These are phyloP conservation scores for Neonectria faginata DNA, from an alignment of 2,329 filamentous ascomycete genomes.

Conservation along the genomic window DNA sequence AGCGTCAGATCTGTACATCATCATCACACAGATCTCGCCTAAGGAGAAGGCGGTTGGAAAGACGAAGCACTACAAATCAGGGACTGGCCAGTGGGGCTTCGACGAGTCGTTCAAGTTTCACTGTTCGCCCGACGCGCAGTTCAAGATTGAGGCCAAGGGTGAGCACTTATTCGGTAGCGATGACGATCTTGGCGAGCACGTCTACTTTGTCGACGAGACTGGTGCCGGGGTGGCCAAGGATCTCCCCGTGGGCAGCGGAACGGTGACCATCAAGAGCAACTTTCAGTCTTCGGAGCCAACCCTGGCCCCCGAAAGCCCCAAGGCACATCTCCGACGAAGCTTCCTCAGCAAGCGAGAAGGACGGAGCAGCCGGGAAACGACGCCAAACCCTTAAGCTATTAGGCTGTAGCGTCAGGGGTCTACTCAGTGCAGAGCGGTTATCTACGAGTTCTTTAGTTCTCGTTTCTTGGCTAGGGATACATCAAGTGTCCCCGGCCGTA, in stretches of 20 bases:
- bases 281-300: conserved; percentile 69
- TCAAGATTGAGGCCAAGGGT: conserved; percentile 87
- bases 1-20: conserved; percentile 81
- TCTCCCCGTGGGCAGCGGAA: conserved; percentile 78
- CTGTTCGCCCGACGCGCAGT: conserved; percentile 85
- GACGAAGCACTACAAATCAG: conserved; percentile 88
- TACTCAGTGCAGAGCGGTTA: neutral
- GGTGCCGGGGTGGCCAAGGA: conserved; percentile 76
- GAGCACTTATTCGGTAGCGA: conserved; percentile 88
- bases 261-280: conserved; percentile 77
- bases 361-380: conserved; percentile 58
- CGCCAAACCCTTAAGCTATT: conserved; percentile 49
- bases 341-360: conserved; percentile 66
- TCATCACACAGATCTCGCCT: conserved; percentile 73
- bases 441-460: conserved; percentile 22
- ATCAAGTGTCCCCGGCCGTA: conserved; percentile 5
- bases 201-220: conserved; percentile 93
- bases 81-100: conserved; percentile 73
- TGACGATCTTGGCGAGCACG: conserved; percentile 82
- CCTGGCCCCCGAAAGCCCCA: conserved; percentile 60
- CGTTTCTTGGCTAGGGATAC: conserved; percentile 8
- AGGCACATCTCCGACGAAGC: conserved; percentile 61
- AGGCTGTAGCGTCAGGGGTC: neutral
- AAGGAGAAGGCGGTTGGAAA: conserved; percentile 88
- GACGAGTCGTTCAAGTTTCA: conserved; percentile 83